Evolutionary conservation across 176 grass and related monocot genomes (phyloP).

Genomic region (Musa acuminata): DNA sequence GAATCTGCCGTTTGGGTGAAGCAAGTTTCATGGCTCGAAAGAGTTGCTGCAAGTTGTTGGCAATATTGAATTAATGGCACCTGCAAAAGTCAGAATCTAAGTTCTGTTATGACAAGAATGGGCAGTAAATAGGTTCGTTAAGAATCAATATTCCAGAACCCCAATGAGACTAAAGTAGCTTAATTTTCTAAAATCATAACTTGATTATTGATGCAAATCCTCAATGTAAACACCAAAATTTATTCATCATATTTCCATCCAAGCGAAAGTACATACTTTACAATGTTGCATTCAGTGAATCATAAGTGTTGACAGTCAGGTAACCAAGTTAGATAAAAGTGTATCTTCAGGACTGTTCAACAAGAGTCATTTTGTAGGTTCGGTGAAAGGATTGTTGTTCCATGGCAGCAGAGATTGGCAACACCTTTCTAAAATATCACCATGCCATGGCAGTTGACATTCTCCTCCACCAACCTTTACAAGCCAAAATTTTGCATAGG

Average conservation of each 20-base stretch:
- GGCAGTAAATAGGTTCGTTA: background rate
- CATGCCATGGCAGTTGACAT: background rate
- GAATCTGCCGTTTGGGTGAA: slow-evolving; percentile 97
- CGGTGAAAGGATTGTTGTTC: background rate
- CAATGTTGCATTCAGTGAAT: too few relatives aligned
- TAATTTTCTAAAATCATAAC: background rate
- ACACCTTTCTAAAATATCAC: background rate
- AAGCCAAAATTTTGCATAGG: background rate
- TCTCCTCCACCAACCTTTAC: background rate
- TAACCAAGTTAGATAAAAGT: too few relatives aligned
- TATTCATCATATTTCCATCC: too few relatives aligned
- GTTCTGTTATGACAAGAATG: background rate
- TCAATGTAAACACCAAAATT: background rate
- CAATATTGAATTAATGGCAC: slow-evolving; percentile 88
- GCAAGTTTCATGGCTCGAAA: slow-evolving; percentile 79
- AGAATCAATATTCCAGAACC: background rate
- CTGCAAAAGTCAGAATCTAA: slow-evolving; percentile 23
- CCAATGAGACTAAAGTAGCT: background rate
- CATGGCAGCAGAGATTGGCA: background rate
- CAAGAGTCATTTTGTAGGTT: background rate
- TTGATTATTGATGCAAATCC: background rate
- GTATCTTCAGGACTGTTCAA: too few relatives aligned
- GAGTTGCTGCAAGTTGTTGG: slow-evolving; percentile 85
- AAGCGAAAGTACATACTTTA: too few relatives aligned
- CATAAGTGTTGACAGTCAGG: too few relatives aligned